phyloP scores from a whole-genome alignment of 176 grass and related monocot species.

The Ampelocalamus luodianensis region DNA sequence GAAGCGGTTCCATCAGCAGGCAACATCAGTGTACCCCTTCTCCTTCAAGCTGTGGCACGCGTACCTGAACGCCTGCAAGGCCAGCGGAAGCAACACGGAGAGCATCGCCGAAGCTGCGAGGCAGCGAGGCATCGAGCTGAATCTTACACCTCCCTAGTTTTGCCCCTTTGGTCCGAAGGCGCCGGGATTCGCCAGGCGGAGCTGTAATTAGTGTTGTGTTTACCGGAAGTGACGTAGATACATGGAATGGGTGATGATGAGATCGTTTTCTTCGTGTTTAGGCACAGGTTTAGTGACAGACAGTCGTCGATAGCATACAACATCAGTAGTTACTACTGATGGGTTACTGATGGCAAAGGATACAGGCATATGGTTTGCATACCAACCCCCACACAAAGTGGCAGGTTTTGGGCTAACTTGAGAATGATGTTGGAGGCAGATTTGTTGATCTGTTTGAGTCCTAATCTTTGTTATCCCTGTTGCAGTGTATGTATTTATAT shows the following conservation, averaged over 20 bases:
- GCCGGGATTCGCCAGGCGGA: neutral
- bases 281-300: conserved; percentile 45
- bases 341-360: conserved; percentile 25
- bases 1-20: conserved; percentile 83
- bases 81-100: conserved; percentile 49
- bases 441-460: neutral
- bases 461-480: neutral
- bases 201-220: conserved; percentile 50
- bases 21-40: conserved; percentile 89
- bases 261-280: conserved; percentile 40
- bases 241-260: neutral
- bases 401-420: conserved; percentile 28
- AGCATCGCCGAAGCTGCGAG: conserved; percentile 67
- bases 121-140: conserved; percentile 75
- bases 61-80: conserved; percentile 57
- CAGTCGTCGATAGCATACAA: conserved; percentile 41
- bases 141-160: conserved; percentile 42
- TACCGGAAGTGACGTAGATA: conserved; percentile 45
- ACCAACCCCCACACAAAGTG: neutral
- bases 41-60: conserved; percentile 78
- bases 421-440: conserved; percentile 7
- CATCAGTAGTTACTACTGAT: conserved; percentile 14
- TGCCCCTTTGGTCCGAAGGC: conserved; percentile 14
- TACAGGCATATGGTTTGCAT: conserved; percentile 25
- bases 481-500: conserved; percentile 23